Conservation (phyloP, 1,284 basidiomycete genomes). For the Cutaneotrichosporon mucoides region DNA sequence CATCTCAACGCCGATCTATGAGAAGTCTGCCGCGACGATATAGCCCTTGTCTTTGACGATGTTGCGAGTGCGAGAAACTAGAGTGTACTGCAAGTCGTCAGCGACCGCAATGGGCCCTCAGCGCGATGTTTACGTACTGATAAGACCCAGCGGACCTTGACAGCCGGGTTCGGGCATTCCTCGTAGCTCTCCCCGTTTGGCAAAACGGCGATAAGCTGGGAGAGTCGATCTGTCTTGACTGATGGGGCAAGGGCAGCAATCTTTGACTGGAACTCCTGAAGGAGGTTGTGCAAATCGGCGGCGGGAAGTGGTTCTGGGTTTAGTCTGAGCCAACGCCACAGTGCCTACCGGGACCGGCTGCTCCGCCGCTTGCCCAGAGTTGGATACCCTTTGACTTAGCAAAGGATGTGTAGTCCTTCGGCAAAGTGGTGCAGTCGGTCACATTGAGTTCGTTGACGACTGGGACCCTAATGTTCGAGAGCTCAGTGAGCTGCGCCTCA, state of each 20-base stretch:
- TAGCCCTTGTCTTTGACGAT: conserved; percentile 48
- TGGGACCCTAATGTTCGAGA: conserved; percentile 16
- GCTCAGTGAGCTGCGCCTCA: conserved; percentile 21
- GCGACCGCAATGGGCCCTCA: not conserved
- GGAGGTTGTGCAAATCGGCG: conserved; percentile 44
- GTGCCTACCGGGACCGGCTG: conserved; percentile 42
- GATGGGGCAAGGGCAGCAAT: conserved; percentile 15
- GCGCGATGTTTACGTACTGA: conserved; percentile 31
- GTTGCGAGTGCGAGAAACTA: conserved; percentile 44
- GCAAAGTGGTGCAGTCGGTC: conserved; percentile 46
- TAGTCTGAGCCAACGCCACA: not conserved
- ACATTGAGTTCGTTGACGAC: conserved; percentile 45
- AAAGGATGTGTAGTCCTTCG: conserved; percentile 37
- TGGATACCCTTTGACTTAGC: conserved; percentile 37
- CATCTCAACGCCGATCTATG: not conserved
- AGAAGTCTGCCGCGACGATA: conserved; percentile 3
- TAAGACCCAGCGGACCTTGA: conserved; percentile 43
- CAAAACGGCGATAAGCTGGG: conserved; percentile 22
- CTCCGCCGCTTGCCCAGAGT: conserved; percentile 47
- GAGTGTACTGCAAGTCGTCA: conserved; percentile 32
- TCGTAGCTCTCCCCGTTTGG: conserved; percentile 30
- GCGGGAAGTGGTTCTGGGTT: conserved; percentile 44
- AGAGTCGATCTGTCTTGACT: not conserved
- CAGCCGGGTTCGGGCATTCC: conserved; percentile 18
- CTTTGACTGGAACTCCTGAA: conserved; percentile 39